These are phyloP conservation scores for Bremia lactucae DNA, from an alignment of 352 stramenopile genomes.

Conservation along the genomic window DNA sequence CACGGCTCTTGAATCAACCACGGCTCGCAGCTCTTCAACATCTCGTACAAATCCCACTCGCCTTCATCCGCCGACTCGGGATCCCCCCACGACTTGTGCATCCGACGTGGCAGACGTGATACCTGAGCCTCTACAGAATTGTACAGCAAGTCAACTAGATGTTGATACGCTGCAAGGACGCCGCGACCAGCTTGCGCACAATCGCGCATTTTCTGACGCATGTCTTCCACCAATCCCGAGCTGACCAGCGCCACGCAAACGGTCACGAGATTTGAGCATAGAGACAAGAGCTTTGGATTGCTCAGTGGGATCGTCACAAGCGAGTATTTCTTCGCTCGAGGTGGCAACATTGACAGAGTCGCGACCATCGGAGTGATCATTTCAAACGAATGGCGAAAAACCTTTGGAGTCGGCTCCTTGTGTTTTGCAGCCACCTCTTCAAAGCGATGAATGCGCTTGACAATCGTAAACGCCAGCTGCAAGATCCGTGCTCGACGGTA, in stretches of 20 bases:
- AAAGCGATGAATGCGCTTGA: slow-evolving; percentile 50
- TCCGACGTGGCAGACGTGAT: slow-evolving; percentile 26
- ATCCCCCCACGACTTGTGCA: slow-evolving; percentile 29
- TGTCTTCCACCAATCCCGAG: slow-evolving; percentile 29
- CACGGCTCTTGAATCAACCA: slow-evolving; percentile 44
- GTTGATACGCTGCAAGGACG: slow-evolving; percentile 30
- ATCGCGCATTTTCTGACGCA: slow-evolving; percentile 37
- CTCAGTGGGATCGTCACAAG: slow-evolving; percentile 48
- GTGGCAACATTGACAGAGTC: no score
- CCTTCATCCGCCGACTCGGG: slow-evolving; percentile 28
- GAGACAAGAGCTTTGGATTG: slow-evolving; percentile 42
- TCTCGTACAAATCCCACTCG: slow-evolving; percentile 43
- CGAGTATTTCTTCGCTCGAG: slow-evolving; percentile 16
- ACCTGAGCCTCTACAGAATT: slow-evolving; percentile 37
- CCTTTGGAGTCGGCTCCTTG: slow-evolving; percentile 16
- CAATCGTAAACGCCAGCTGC: slow-evolving; percentile 45
- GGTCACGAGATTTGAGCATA: slow-evolving; percentile 47
- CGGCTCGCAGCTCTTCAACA: slow-evolving; percentile 46
- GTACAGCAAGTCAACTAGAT: slow-evolving; percentile 36
- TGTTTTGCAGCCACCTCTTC: slow-evolving; percentile 38
- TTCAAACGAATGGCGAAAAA: slow-evolving; percentile 52
- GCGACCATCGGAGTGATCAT: slow-evolving; percentile 37
- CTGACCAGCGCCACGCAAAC: slow-evolving; percentile 30
- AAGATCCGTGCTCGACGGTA: slow-evolving; percentile 47
- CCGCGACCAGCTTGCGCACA: slow-evolving; percentile 31